Percentiles rank a stretch among this genome's conserved stretches.
Conservation (phyloP, 148 eudicot genomes). For the Polygonum maritimum region DNA sequence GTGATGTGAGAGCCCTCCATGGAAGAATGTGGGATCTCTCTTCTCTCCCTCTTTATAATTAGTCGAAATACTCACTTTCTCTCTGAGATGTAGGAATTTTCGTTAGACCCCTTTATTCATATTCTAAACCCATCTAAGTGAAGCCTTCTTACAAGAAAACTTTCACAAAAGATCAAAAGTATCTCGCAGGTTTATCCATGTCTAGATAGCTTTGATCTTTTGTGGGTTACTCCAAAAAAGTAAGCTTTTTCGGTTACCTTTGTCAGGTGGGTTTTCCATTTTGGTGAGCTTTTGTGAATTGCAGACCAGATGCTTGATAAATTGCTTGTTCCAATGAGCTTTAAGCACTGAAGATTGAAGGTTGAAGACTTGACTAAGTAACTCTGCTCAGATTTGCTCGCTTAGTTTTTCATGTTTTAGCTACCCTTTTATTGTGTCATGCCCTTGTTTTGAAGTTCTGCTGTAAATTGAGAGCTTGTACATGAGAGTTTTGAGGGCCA, state of each 20-base stretch:
- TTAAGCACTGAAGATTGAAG: background rate
- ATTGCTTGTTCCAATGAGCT: background rate
- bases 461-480: background rate
- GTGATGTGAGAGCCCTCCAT: background rate
- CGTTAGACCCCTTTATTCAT: background rate
- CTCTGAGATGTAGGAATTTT: background rate
- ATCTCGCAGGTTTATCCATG: background rate
- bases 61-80: background rate
- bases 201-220: background rate
- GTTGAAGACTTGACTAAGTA: too few species aligned
- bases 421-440: background rate
- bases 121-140: background rate
- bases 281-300: background rate
- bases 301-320: background rate
- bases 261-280: background rate
- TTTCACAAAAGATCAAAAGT: background rate
- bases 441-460: background rate
- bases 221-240: background rate
- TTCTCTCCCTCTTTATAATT: background rate
- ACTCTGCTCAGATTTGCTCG: too few species aligned
- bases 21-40: background rate
- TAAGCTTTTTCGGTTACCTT: background rate
- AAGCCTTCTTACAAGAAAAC: background rate
- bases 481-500: background rate
- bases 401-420: background rate